Base-by-base conservation (phyloP, 371 early-diverging fungal species). In the Fennellomyces sp. region DNA sequence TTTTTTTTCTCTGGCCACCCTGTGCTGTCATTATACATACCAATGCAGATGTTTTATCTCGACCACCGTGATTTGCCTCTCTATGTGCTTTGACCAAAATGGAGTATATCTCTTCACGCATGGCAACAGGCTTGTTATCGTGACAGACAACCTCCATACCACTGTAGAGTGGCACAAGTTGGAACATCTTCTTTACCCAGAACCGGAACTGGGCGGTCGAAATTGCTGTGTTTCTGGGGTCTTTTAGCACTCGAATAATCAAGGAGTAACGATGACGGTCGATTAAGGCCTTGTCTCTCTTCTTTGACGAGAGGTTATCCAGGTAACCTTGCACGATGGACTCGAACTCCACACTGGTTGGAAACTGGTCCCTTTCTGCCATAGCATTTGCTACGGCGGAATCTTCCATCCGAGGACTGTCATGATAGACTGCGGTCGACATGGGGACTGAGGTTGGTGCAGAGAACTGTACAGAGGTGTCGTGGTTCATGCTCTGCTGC, bases 391-490 rank as follows among this genome's bases (percentile, higher is more conserved):
- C 26, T 1, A 48, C 47, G 25, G 23, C 30, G 8, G 38, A 29
- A 11, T 58, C 49, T 23, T 31, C 28, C 27, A 49, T 23, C 23
- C 17, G 27, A 6, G 3, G 15, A 8, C 17, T 28, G 29, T 51
- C 17, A 12, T 51, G 51, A 31, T 51, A 51, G 33, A 97, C 98
- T 0, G 97, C 97, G 0, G 94, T 98, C 27, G 97, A 97, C 97
- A 97, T 97, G 3, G 98, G 98, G 17, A 96, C 97, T 0, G 97
- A 98, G 17, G 88, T 97, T 4, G 96, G 95, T 26, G 98, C 98
- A 8, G 86, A 95, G 68, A 72, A 87, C 28, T 94, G 94, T 26
- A 33, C 35, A 13, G 35, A 33, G 8, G 35, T n/a, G 45, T 23
- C 45, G 7, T 51, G 51, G 29, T 29, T 30, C 51, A 51, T 51